These are phyloP conservation scores for Ceratocystis eucalypticola DNA, from an alignment of 2,329 filamentous ascomycete genomes.

Conservation along the genomic window DNA sequence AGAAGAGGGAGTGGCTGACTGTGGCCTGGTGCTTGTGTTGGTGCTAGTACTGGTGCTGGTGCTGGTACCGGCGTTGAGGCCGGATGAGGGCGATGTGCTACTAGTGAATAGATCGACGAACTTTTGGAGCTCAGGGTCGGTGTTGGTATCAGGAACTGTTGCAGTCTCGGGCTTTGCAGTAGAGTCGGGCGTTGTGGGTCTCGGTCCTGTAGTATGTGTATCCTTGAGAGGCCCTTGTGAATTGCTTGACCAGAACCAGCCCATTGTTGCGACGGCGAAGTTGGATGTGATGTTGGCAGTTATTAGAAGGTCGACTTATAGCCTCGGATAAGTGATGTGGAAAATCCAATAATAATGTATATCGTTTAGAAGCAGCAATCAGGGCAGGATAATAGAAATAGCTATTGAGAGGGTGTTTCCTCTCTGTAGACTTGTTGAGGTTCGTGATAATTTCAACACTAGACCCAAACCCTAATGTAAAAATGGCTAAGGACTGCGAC, in stretches of 20 bases:
- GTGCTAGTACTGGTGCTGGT: background rate
- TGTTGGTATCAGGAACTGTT: conserved; percentile 19
- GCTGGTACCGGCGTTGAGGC: conserved; percentile 19
- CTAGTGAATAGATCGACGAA: conserved; percentile 37
- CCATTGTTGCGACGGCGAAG: conserved; percentile 33
- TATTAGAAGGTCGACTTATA: background rate
- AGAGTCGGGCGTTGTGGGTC: background rate
- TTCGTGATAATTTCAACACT: background rate
- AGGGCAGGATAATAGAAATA: no score
- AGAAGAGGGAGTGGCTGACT: conserved; percentile 11
- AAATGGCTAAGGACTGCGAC: background rate
- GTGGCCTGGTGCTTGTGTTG: conserved; percentile 16
- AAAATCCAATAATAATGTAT: no score
- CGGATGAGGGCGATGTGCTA: conserved; percentile 24
- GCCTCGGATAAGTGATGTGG: no score
- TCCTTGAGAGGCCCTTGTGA: conserved; percentile 24
- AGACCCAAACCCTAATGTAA: background rate
- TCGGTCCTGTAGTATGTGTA: background rate
- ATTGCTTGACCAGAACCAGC: conserved; percentile 43
- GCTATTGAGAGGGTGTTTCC: background rate
- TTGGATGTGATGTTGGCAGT: background rate
- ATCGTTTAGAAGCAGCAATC: no score
- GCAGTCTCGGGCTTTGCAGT: conserved; percentile 10
- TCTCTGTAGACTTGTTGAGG: background rate
- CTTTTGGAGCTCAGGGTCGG: conserved; percentile 41